Base-by-base conservation (phyloP, 2,329 filamentous ascomycete species). In the Sporothrix pseudoabietina region DNA sequence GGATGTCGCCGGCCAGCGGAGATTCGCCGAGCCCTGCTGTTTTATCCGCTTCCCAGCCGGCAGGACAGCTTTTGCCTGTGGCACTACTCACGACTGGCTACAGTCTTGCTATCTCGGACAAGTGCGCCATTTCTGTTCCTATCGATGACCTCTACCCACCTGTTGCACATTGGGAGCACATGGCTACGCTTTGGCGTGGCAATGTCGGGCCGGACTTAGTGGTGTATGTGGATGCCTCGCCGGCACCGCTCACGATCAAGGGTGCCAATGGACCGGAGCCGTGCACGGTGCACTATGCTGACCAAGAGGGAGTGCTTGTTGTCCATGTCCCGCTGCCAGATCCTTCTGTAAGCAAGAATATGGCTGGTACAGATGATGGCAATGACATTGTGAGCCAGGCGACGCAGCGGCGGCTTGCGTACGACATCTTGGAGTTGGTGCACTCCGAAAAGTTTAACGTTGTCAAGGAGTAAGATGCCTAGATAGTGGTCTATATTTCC, bases 131-230 rank as follows among this genome's bases (percentile, higher is more conserved):
- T 72, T 85, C 86, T 16, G 89, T 94, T 59, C 91, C 92, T 1
- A 94, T 97, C 76, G 84, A 86, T 22, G 94, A 97, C 79, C 85
- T 87, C 7, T 97, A 97, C 80, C 88, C 89, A 19, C 90, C 92
- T 0, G 87, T 92, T n/a, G 94, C 97, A 78, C 95, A 98, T 82
- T 98, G 95, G 94, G 92, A 97, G 81, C 98, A 95, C 95, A 94
- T 96, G 85, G 95, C 95, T 49, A 95, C 92, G 59, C 87, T 98
- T 30, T 98, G 95, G 95, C 90, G 94, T 10, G 93, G 94, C 10
- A 92, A 93, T 71, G 87, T 94, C 0, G 93, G 92, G 0, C 90
- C 95, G 0, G 95, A 98, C 80, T 83, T 95, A 63, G 92, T 92
- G 0, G 85, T 96, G 39, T 93, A 92, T 32, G 75, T 70, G 8